Evolutionary conservation across 2,329 filamentous ascomycete species (phyloP), one percentile per base, ranked within the genome.

Genomic region (Karstenula rhodostoma): DNA sequence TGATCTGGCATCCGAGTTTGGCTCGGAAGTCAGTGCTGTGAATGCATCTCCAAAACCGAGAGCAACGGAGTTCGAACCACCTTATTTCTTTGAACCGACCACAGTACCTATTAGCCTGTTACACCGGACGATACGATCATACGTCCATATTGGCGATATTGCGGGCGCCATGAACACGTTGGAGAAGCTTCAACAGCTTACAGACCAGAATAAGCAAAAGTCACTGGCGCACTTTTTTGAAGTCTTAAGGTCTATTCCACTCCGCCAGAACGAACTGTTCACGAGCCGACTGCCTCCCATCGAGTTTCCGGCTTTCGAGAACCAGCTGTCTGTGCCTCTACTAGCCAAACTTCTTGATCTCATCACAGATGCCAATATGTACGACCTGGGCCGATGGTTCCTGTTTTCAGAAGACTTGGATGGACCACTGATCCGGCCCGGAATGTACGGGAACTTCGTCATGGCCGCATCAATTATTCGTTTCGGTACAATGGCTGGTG

Each of bases 391-490:
- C 4, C 77, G 81, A 33, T 86, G 83, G 81, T 73, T 89, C 13
- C 73, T 88, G 1, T 80, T 82, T 57, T 82, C 81, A 0, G 67
- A 80, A 10, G 85, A 86, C 63, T 64, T 85, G 15, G 85, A 87
- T 64, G 85, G 84, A 0, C 84, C 85, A n/a, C 61, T 84, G 2
- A 85, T 88, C 25, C 73, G 80, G 23, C 65, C 70, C 13, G 67
- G 70, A 22, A 63, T 80, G 27, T 87, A 86, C 64, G 68, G 68
- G 2, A 74, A 85, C 61, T 80, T 80, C 32, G 75, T 76, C 50
- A 74, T 89, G 25, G 79, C 82, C 2, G 81, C 85, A 13, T 81
- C 85, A 0, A 75, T 89, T 29, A 77, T 87, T 35, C 81, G 83
- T 19, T 87, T 86, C 65, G 86, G 85, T 7, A 77, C 81, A 12